Base-by-base conservation (phyloP, 1,284 basidiomycete genomes). In the Takashimella tepidaria region DNA sequence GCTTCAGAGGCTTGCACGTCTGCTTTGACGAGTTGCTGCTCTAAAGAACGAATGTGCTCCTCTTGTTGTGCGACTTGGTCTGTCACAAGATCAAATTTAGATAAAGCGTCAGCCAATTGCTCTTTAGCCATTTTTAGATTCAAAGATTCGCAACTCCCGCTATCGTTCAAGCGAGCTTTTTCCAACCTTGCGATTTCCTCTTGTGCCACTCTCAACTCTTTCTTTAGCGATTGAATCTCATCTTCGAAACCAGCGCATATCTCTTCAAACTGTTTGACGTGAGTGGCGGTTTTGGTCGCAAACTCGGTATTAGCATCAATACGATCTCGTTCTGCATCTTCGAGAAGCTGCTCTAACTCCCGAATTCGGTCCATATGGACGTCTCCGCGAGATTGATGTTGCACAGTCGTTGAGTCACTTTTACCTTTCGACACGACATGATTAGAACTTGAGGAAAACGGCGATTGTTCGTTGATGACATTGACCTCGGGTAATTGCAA, bases 171-270 rank as follows among this genome's bases (percentile, higher is more conserved):
- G 5, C 16, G 6, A 12, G 44, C 4, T 19, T 8, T 24, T 20
- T 25, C 31, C 10, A 26, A 2, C 24, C 13, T 4, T 12, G 13
- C 13, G 13, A 12, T 26, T 19, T 51, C 31, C 10, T 48, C 43
- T n/a, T 45, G 48, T 37, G 40, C 46, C 12, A 27, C 48, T 6
- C 42, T 51, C 8, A 67, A 52, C 16, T 67, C 55, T 44, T 41
- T 45, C 46, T 68, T 61, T 5, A 73, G 59, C 5, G 19, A 37
- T 21, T 53, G 51, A 19, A 74, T 61, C 25, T 73, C 64, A 3
- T 47, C 53, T 48, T 72, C 65, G 41, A 65, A 72, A 12, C 60
- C 68, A 2, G 53, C 43, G 49, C 70, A 71, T 23, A 73, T 73
- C 22, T 72, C 66, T 0, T 61, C 60, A 45, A 75, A 74, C 53